phyloP scores from a whole-genome alignment of 306 rosid species.

The Dalbergia cultrata region DNA sequence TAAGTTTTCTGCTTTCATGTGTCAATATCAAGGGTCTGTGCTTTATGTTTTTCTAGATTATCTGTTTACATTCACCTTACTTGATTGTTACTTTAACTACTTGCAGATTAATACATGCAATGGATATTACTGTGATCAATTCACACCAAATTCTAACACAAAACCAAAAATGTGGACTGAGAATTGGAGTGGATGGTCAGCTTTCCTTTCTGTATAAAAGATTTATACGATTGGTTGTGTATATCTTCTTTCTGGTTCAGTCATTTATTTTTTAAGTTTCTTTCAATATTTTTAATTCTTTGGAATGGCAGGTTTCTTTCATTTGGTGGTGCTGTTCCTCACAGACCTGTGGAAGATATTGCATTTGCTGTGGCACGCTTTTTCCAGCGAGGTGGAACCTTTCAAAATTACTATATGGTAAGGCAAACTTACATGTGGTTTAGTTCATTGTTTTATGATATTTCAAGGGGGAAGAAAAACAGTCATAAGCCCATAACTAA shows the following conservation, averaged over 20 bases:
- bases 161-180: constrained; percentile 99
- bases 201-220: constrained; percentile 28
- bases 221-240: constrained; percentile 6
- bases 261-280: neutral
- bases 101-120: constrained; percentile 94
- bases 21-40: neutral
- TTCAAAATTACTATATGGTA: constrained; percentile 98
- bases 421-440: constrained; percentile 27
- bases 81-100: constrained; percentile 36
- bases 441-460: constrained; percentile 14
- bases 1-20: constrained; percentile 51
- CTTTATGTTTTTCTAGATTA: constrained; percentile 27
- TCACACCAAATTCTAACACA: constrained; percentile 79
- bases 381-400: constrained; percentile 95
- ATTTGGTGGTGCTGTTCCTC: constrained; percentile 85
- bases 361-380: constrained; percentile 97
- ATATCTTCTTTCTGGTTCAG: neutral
- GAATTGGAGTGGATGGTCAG: constrained; percentile 95
- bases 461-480: neutral
- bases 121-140: constrained; percentile 96
- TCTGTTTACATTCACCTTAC: constrained; percentile 36
- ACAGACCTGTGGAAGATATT: constrained; percentile 89
- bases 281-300: neutral
- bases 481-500: neutral
- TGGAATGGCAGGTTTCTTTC: constrained; percentile 74